Evolutionary conservation across 768 basidiomycete genomes (phyloP).

Genomic region (Polyporus arcularius): DNA sequence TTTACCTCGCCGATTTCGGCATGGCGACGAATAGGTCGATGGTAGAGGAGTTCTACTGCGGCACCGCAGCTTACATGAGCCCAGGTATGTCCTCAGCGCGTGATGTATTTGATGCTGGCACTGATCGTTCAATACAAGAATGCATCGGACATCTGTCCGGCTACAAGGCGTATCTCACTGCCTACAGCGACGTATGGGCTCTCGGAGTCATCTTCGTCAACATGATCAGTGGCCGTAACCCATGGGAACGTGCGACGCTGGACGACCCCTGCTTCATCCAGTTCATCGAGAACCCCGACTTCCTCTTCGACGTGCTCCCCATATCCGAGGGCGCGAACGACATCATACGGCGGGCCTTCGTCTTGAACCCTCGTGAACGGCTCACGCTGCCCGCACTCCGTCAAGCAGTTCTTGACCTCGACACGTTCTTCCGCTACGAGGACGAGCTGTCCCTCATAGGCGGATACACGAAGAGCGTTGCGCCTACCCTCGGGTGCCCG

Average conservation of each 20-base stretch:
- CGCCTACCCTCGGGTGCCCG: background rate
- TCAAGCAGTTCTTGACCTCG: constrained; percentile 18
- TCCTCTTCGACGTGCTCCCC: constrained; percentile 67
- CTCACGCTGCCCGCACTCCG: constrained; percentile 20
- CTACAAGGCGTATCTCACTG: constrained; percentile 28
- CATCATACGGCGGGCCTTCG: constrained; percentile 57
- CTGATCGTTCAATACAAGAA: constrained; percentile 9
- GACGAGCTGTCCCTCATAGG: constrained; percentile 6
- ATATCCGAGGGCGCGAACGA: constrained; percentile 66
- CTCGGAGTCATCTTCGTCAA: constrained; percentile 48
- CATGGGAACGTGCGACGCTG: constrained; percentile 71
- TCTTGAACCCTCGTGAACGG: constrained; percentile 13
- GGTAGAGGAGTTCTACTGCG: constrained; percentile 23
- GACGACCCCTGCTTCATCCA: constrained; percentile 69
- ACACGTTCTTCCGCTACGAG: constrained; percentile 26
- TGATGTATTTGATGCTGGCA: background rate
- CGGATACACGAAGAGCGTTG: background rate
- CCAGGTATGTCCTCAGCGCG: background rate
- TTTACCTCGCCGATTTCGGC: constrained; percentile 47
- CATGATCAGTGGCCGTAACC: constrained; percentile 56
- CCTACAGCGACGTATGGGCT: constrained; percentile 31
- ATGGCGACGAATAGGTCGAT: constrained; percentile 19
- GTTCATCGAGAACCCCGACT: constrained; percentile 62
- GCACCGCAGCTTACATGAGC: constrained; percentile 16
- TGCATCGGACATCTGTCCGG: constrained; percentile 17